Conservation (phyloP, 2,329 filamentous ascomycete genomes). For the Raffaelea deltoideospora region DNA sequence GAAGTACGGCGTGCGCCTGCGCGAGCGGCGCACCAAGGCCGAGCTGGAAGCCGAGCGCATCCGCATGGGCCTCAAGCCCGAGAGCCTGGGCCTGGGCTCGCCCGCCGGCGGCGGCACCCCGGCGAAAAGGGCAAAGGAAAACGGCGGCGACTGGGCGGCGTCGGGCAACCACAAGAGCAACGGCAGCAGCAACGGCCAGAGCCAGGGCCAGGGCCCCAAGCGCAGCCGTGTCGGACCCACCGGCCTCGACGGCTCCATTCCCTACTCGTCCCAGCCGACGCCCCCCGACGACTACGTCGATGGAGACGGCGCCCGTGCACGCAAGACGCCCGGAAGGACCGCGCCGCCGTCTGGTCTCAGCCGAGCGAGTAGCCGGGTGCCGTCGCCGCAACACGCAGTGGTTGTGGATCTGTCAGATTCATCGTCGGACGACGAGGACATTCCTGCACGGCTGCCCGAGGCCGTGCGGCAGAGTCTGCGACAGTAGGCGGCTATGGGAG, state of each 20-base stretch:
- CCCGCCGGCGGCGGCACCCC: too few species aligned
- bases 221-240: too few species aligned
- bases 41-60: constrained; percentile 29
- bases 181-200: constrained; percentile 8
- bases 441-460: constrained; percentile 17
- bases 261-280: too few species aligned
- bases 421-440: constrained; percentile 17
- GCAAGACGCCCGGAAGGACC: neutral
- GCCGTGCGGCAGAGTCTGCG: constrained; percentile 15
- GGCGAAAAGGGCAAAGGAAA: too few species aligned
- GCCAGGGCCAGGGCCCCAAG: too few species aligned
- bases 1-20: constrained; percentile 40
- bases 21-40: constrained; percentile 29
- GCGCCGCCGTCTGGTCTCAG: neutral
- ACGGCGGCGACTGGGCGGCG: neutral
- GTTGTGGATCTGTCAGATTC: constrained; percentile 13
- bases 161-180: neutral
- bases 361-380: too few species aligned
- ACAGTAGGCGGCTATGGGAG: neutral
- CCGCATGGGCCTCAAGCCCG: too few species aligned
- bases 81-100: too few species aligned
- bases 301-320: too few species aligned
- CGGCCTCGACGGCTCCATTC: too few species aligned
- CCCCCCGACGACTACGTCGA: too few species aligned
- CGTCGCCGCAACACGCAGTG: too few species aligned